Base-by-base conservation (phyloP, 2,329 filamentous ascomycete genomes). In the Coccinonectria pachysandricola region DNA sequence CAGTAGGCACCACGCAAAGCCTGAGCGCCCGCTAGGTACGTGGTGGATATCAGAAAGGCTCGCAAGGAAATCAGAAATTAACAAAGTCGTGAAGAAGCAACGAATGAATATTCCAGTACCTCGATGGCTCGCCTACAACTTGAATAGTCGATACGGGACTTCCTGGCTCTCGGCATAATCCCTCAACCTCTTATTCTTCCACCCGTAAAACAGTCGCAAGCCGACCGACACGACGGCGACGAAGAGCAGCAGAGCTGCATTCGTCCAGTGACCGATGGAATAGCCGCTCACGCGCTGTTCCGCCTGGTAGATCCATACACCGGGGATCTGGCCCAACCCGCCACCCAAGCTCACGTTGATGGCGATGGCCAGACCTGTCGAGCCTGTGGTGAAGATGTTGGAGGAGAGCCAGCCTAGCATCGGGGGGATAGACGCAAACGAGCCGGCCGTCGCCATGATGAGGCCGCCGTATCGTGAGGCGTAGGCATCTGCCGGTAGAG, bases 251-350 rank as follows among this genome's bases (percentile, higher is more conserved):
- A 79, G 50, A 8, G 42, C 73, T 3, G 71, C 72, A 45, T 79
- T 79, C 4, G 65, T 67, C 70, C 72, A 80, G 45, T 83, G 77
- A 0, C 79, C 79, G 0, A 76, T 82, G 1, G 75, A 75, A 46
- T 79, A 83, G 0, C 79, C 78, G 7, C 40, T 53, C 12, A 55
- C 49, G 11, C 64, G 66, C 49, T 84, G 75, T 8, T 68, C 54
- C 1, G 68, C 60, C 44, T 77, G 78, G 53, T 82, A 83, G 35
- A 81, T 82, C 76, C 76, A 84, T 1, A 81, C 75, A 0, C 77
- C 79, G 0, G 73, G 68, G 20, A 84, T 83, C 49, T 83, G 78
- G 0, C 79, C 78, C 0, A 77, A 63, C 0, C 75, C 77, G 0
- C 75, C 77, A 24, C 65, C 65, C 15, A 79, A 64, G 2, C 71